phyloP scores from a whole-genome alignment of 208 protist genomes.

The Herpetomonas tarakana region DNA sequence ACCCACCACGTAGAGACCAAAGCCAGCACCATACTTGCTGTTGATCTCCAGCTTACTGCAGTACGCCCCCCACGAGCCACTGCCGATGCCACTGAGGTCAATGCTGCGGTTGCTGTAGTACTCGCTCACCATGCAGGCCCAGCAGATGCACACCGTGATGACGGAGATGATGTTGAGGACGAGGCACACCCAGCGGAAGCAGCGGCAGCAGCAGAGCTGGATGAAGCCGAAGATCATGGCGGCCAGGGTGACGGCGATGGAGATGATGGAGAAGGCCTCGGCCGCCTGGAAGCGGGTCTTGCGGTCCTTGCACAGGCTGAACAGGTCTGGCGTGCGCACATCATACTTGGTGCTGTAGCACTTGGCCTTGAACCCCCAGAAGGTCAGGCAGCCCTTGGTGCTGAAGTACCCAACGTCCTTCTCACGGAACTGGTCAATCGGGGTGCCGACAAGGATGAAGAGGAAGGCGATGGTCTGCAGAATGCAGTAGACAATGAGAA shows the following conservation, averaged over 20 bases:
- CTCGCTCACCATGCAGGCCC: conserved; percentile 27
- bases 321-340: conserved; percentile 11
- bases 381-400: conserved; percentile 36
- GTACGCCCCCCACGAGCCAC: background rate
- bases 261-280: conserved; percentile 36
- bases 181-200: conserved; percentile 32
- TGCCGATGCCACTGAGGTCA: conserved; percentile 1
- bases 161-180: conserved; percentile 27
- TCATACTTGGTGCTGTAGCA: conserved; percentile 29
- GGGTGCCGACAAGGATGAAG: conserved; percentile 39
- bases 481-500: conserved; percentile 26
- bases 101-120: conserved; percentile 21
- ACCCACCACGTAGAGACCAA: background rate
- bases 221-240: conserved; percentile 30
- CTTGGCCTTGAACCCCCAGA: conserved; percentile 50
- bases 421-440: conserved; percentile 41
- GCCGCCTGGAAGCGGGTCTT: conserved; percentile 29
- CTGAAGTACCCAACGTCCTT: conserved; percentile 14
- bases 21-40: conserved; percentile 4
- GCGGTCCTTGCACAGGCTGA: conserved; percentile 19
- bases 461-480: conserved; percentile 36
- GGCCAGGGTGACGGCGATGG: conserved; percentile 21
- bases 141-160: conserved; percentile 19
- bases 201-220: conserved; percentile 44
- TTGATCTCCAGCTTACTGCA: conserved; percentile 8